Conservation (phyloP, 331 rosid genomes). For the Rosa hybrid region DNA sequence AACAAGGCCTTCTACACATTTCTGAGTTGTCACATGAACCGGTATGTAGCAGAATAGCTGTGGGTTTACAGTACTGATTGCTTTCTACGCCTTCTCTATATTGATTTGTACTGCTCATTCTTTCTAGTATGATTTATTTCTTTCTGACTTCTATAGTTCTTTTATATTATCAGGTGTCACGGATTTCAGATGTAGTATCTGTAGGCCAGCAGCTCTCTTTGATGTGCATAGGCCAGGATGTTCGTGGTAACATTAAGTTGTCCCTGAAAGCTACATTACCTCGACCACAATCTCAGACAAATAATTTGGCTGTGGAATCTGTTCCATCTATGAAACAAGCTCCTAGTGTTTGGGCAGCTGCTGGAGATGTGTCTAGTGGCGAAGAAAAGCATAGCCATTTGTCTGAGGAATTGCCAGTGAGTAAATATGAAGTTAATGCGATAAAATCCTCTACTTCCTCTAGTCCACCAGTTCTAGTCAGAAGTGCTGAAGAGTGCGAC, state of each 20-base stretch:
- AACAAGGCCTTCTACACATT: conserved; percentile 94
- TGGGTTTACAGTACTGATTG: not conserved
- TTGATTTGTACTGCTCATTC: not conserved
- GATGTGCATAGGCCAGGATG: conserved; percentile 94
- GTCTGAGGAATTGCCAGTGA: conserved; percentile 35
- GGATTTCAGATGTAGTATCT: conserved; percentile 72
- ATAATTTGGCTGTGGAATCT: conserved; percentile 37
- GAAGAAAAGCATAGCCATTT: conserved; percentile 41
- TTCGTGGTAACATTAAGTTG: conserved; percentile 87
- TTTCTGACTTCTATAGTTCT: not conserved
- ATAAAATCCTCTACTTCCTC: conserved; percentile 40
- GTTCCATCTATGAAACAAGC: conserved; percentile 44
- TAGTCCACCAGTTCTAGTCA: conserved; percentile 64
- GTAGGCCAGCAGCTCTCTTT: conserved; percentile 79
- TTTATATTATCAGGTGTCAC: conserved; percentile 56
- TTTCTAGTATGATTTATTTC: not conserved
- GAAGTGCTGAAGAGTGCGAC: conserved; percentile 86
- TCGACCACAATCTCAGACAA: conserved; percentile 29
- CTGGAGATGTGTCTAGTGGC: conserved; percentile 29
- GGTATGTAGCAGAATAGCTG: conserved; percentile 42
- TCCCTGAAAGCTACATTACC: conserved; percentile 76
- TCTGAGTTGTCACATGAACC: conserved; percentile 90
- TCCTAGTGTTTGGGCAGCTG: conserved; percentile 47
- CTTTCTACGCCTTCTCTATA: not conserved
- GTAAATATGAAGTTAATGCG: conserved; percentile 33